Evolutionary conservation across 345 rosid species (phyloP).

Genomic region (Ceriops tagal): DNA sequence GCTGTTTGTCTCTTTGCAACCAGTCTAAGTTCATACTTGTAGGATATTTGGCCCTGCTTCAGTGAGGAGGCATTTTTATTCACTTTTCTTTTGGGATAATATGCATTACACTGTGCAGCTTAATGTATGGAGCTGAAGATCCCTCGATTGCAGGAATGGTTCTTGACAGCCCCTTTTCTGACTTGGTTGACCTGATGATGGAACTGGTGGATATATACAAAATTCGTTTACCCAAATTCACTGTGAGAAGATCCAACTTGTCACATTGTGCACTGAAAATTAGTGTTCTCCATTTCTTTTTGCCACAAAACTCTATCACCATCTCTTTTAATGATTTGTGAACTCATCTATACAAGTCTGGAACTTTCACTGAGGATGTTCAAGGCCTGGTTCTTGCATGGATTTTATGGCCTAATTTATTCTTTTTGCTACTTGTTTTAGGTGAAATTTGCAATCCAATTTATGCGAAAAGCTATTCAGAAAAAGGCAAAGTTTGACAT

Average conservation of each 20-base stretch:
- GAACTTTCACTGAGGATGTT: neutral
- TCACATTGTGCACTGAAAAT: neutral
- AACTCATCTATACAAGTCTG: neutral
- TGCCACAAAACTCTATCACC: neutral
- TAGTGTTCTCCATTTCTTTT: neutral
- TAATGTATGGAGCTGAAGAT: conserved; percentile 91
- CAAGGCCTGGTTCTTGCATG: conserved; percentile 5
- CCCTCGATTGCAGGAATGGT: conserved; percentile 96
- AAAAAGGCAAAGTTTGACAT: conserved; percentile 89
- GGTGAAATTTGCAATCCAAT: conserved; percentile 94
- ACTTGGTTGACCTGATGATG: conserved; percentile 92
- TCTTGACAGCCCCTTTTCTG: conserved; percentile 88
- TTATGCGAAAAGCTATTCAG: conserved; percentile 69
- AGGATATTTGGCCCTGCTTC: neutral
- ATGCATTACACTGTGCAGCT: conserved; percentile 41
- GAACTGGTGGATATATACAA: conserved; percentile 85
- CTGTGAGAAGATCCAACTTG: conserved; percentile 47
- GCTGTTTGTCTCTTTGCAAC: neutral
- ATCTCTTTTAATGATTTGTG: neutral
- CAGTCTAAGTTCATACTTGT: neutral
- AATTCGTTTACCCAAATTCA: conserved; percentile 78
- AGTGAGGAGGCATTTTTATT: conserved; percentile 3
- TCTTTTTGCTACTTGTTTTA: conserved; percentile 24
- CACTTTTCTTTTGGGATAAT: conserved; percentile 14
- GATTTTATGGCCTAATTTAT: conserved; percentile 2